Evolutionary conservation across 2,329 filamentous ascomycete genomes (phyloP).

Genomic region (Diplocarpon rosae): DNA sequence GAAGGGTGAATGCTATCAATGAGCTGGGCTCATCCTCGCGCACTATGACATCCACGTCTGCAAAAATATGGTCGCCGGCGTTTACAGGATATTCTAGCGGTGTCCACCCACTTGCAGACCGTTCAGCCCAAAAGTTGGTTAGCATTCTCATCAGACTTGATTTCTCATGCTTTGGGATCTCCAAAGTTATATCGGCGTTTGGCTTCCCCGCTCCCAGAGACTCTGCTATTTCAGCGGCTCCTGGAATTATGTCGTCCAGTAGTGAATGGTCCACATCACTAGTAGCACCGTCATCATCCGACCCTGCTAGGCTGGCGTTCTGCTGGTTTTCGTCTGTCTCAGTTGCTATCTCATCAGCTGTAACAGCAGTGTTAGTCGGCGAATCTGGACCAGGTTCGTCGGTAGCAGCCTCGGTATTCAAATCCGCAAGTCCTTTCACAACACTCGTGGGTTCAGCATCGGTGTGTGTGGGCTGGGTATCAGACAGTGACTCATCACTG

Average conservation of each 20-base stretch:
- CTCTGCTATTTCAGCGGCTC: constrained; percentile 50
- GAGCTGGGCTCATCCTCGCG: constrained; percentile 96
- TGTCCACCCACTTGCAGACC: constrained; percentile 90
- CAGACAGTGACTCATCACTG: constrained; percentile 47
- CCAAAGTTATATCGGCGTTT: constrained; percentile 49
- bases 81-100: constrained; percentile 85
- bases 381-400: constrained; percentile 16
- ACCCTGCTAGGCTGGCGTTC: constrained; percentile 47
- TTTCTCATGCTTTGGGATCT: constrained; percentile 86
- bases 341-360: constrained; percentile 25
- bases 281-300: constrained; percentile 54
- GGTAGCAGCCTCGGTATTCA: constrained; percentile 15
- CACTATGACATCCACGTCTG: constrained; percentile 93
- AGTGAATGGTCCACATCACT: constrained; percentile 66
- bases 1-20: constrained; percentile 84
- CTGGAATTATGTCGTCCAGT: constrained; percentile 55
- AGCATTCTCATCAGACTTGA: constrained; percentile 90
- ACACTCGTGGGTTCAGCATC: constrained; percentile 23
- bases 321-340: constrained; percentile 36
- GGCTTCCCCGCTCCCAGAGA: constrained; percentile 43
- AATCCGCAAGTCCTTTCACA: constrained; percentile 24
- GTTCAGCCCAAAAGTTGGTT: constrained; percentile 96
- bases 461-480: constrained; percentile 27
- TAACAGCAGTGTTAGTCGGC: constrained; percentile 22
- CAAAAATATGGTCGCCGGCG: constrained; percentile 86